These are phyloP conservation scores for Capsicum chinense DNA, from an alignment of 257 asterid genomes.

Conservation along the genomic window DNA sequence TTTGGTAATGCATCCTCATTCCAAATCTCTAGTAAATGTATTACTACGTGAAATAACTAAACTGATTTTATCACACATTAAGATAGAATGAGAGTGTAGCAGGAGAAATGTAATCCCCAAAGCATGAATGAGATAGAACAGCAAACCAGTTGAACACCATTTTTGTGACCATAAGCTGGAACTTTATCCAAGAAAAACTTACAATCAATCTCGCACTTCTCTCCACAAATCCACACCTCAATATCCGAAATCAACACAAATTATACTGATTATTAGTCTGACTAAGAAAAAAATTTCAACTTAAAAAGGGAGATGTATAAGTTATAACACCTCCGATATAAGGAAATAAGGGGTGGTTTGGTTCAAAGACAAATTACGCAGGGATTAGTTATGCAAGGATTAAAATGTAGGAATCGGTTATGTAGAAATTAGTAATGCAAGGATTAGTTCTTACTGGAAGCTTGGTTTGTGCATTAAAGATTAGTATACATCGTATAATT, in stretches of 20 bases:
- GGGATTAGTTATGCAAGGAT: not conserved
- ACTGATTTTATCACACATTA: not conserved
- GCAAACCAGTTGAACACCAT: not conserved
- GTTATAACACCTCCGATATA: not conserved
- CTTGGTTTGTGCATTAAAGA: not conserved
- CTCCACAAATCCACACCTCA: slow-evolving; percentile 14
- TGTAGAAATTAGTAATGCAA: not conserved
- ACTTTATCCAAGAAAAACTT: not conserved
- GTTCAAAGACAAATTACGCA: not conserved
- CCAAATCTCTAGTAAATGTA: slow-evolving; percentile 22
- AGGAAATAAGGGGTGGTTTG: not conserved
- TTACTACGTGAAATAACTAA: not conserved
- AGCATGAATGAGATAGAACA: not conserved
- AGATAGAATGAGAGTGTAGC: not conserved
- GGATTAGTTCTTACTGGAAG: not conserved
- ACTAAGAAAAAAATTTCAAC: not conserved
- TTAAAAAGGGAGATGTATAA: not conserved
- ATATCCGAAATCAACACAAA: not conserved
- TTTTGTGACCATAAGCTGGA: not conserved
- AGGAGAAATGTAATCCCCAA: not conserved
- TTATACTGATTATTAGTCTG: not conserved
- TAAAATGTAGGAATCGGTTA: not conserved
- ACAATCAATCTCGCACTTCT: not conserved
- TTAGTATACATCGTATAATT: not conserved
- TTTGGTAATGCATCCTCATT: not conserved